Percentiles rank a stretch among this genome's conserved stretches.
These are phyloP conservation scores for Alternaria gansuensis DNA, from an alignment of 2,329 filamentous ascomycete species.

Conservation along the genomic window DNA sequence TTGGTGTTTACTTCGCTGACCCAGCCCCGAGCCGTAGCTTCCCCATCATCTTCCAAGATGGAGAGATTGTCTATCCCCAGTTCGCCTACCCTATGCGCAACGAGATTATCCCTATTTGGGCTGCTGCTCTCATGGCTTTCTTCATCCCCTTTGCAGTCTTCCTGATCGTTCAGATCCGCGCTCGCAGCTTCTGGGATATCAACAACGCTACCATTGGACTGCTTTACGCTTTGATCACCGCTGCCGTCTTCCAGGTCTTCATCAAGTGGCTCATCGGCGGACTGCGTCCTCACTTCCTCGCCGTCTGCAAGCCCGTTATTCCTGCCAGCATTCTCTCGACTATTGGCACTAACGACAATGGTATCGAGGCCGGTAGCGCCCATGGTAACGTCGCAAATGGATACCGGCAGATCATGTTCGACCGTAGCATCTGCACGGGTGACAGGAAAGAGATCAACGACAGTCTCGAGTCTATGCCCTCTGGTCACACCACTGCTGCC, in stretches of 20 bases:
- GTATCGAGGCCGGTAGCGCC: conserved; percentile 56
- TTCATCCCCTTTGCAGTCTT: conserved; percentile 73
- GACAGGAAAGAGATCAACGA: conserved; percentile 72
- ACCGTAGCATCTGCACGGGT: conserved; percentile 74
- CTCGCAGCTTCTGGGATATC: conserved; percentile 62
- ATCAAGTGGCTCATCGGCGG: conserved; percentile 78
- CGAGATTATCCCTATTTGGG: conserved; percentile 69
- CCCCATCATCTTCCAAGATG: conserved; percentile 70
- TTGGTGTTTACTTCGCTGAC: conserved; percentile 72
- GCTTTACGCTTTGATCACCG: conserved; percentile 73
- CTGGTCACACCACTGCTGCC: conserved; percentile 76
- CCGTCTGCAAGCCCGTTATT: conserved; percentile 72
- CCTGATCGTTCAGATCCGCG: conserved; percentile 71
- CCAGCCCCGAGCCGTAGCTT: conserved; percentile 76
- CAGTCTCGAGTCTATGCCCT: conserved; percentile 74
- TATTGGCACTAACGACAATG: conserved; percentile 28
- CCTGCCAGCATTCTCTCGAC: conserved; percentile 47
- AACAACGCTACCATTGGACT: conserved; percentile 77
- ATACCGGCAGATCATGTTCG: conserved; percentile 71
- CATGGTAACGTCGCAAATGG: conserved; percentile 62
- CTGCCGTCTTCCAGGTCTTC: conserved; percentile 80
- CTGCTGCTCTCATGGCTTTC: conserved; percentile 70
- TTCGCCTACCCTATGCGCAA: conserved; percentile 76
- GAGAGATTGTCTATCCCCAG: conserved; percentile 72
- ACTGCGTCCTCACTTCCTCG: conserved; percentile 71